Conservation (phyloP, 805 yeast species). For the Diddensiella transvaalensis region DNA sequence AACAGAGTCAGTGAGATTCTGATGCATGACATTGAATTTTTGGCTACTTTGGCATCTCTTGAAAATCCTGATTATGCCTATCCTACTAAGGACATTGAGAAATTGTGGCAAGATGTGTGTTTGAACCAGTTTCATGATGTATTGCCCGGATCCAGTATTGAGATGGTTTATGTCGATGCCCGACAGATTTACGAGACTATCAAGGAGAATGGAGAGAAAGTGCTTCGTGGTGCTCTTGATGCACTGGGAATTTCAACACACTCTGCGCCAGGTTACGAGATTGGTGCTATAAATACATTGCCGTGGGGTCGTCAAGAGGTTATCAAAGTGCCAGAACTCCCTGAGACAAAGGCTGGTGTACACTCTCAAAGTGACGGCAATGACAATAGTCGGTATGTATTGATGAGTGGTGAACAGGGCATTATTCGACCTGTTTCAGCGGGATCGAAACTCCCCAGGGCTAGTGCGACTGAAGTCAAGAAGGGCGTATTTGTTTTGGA, state of each 20-base stretch:
- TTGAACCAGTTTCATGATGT: conserved; percentile 97
- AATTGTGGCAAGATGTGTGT: conserved; percentile 82
- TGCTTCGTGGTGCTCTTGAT: conserved; percentile 51
- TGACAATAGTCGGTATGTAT: conserved; percentile 2
- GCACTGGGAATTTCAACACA: conserved; percentile 35
- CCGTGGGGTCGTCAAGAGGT: conserved; percentile 61
- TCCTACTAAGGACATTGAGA: conserved; percentile 65
- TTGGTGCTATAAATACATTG: conserved; percentile 47
- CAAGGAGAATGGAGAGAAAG: conserved; percentile 46
- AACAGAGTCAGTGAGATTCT: conserved; percentile 74
- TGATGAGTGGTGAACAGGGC: conserved; percentile 7
- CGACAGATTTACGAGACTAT: conserved; percentile 68
- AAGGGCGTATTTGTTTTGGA: conserved; percentile 47
- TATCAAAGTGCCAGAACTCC: conserved; percentile 30
- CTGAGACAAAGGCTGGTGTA: background rate
- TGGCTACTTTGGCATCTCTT: conserved; percentile 74
- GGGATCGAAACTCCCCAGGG: conserved; percentile 24
- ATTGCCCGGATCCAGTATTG: conserved; percentile 95
- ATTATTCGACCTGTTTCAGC: conserved; percentile 10
- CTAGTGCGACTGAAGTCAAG: conserved; percentile 42
- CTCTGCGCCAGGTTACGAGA: conserved; percentile 13
- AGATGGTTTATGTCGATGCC: conserved; percentile 89
- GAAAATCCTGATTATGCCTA: conserved; percentile 54
- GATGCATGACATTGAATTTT: conserved; percentile 79
- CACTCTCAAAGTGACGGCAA: background rate